Evolutionary conservation across 768 basidiomycete species (phyloP), one percentile per base, ranked within the genome.

Genomic region (Cantharellus cinnabarinus): DNA sequence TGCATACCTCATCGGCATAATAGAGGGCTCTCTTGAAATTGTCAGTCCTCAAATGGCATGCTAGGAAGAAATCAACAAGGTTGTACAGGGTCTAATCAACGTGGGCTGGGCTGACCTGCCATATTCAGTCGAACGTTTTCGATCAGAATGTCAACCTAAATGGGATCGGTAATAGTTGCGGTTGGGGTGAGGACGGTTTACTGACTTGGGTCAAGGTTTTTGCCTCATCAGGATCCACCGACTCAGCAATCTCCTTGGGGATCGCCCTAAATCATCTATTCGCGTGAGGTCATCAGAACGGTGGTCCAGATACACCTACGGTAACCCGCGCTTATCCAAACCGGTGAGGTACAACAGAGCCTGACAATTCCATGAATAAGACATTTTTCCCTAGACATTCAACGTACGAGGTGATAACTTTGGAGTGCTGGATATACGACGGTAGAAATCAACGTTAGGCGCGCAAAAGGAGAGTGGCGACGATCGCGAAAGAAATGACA

Each of bases 71-170:
- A 42, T 29, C 20, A 29, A 29, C 20, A 29, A 29, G 20, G 20
- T 29, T 29, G 20, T 29, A 29, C 20, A 29, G 20, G 20, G 20
- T 29, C 20, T 29, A 29, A 29, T 48, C 41, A 5, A 35, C 14
- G 38, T 59, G 48, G 14, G 42, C 52, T 37, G n/a, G 41, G 55
- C 58, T 5, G 29, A 62, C 61, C 62, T 2, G 82, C 79, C 83
- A 86, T 84, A 59, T 90, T 90, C 2, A 84, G 78, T 62, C 89
- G 85, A 52, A 89, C 79, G 71, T 84, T 89, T 69, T 85, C 85
- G 20, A 86, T 68, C 42, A 88, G 74, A 5, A 80, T 72, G 67
- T 89, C 88, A 20, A 80, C 75, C 87, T 89, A 41, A 3, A 54
- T 37, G 35, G 38, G 41, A n/a, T 10, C 59, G n/a, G 5, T 14